Evolutionary conservation across 1,284 basidiomycete species (phyloP), one percentile per base, ranked within the genome.

Genomic region (Peniophora sp.): DNA sequence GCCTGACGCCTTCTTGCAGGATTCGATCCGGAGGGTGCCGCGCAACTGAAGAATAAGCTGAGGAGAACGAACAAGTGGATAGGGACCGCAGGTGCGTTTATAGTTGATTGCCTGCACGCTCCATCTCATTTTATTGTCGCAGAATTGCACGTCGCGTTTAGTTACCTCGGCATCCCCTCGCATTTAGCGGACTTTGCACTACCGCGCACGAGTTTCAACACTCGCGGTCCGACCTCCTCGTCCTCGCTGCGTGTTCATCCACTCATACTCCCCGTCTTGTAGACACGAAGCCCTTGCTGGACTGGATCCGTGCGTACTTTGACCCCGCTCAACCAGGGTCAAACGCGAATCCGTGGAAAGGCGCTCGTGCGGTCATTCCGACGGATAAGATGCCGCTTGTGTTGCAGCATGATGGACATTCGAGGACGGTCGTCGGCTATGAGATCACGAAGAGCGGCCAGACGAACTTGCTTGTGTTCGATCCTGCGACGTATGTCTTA

Each of bases 11-110:
- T 47, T 27, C 41, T 45, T 17, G 5, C 52, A 87, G 92, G 89
- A 1, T 93, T 79, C 58, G 92, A 95, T 62, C 58, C 63, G 15
- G 74, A 83, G 54, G 92, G 92, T 5, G 77, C 77, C 3, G 53
- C 66, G 24, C 69, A 91, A 47, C 67, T 94, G 8, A 72, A 76
- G 27, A 64, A 68, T 42, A 72, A 74, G 36, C 68, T 95, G 3
- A 66, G 83, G 5, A 81, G 75, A 1, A 85, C 83, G 2, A 70
- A 61, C 3, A 88, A 87, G 62, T 89, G 82, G 37, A 41, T 41
- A n/a, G 37, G 37, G 37, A 41, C 37, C 15, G 37, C 37, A 20
- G 37, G 37, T 41, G 37, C 37, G 37, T 41, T 6, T 8, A 6
- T 41, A 5, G n/a, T 18, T n/a, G 17, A 22, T 36, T 5, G n/a